phyloP scores from a whole-genome alignment of 176 grass and related monocot species.

The Musa acuminata region DNA sequence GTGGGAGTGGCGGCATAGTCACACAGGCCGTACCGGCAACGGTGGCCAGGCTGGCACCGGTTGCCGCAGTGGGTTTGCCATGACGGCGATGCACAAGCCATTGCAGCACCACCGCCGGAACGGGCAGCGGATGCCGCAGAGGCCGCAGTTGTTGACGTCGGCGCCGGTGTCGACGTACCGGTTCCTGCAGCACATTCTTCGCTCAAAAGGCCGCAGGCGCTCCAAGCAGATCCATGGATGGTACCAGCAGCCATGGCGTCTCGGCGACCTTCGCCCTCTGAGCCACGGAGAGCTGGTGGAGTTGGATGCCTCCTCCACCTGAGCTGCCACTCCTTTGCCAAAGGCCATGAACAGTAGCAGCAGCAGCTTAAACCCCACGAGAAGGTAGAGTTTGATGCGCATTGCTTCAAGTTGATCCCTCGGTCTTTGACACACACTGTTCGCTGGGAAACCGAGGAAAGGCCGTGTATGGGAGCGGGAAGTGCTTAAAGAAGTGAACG shows the following conservation, averaged over 20 bases:
- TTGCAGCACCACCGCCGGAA: conserved; percentile 15
- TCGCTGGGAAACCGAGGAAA: neutral
- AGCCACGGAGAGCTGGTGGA: too few relatives aligned
- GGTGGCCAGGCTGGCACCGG: too few relatives aligned
- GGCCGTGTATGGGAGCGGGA: neutral
- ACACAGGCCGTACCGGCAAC: neutral
- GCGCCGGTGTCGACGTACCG: neutral
- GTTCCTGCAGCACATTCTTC: neutral
- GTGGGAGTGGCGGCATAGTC: neutral
- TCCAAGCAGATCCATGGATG: neutral
- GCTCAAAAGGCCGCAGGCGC: neutral
- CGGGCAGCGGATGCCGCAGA: conserved; percentile 13
- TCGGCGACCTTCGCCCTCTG: too few relatives aligned
- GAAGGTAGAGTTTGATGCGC: neutral
- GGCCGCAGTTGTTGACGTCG: conserved; percentile 12
- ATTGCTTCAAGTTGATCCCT: neutral
- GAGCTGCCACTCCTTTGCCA: too few relatives aligned
- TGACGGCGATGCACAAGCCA: neutral
- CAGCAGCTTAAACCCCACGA: neutral
- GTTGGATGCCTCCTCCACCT: too few relatives aligned
- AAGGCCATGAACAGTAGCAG: neutral
- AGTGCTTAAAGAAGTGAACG: neutral
- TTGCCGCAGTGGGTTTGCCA: neutral
- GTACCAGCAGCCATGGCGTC: too few relatives aligned
- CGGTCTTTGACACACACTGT: too few relatives aligned